Base-by-base conservation (phyloP, 805 yeast species). In the Monosporozyma unispora region DNA sequence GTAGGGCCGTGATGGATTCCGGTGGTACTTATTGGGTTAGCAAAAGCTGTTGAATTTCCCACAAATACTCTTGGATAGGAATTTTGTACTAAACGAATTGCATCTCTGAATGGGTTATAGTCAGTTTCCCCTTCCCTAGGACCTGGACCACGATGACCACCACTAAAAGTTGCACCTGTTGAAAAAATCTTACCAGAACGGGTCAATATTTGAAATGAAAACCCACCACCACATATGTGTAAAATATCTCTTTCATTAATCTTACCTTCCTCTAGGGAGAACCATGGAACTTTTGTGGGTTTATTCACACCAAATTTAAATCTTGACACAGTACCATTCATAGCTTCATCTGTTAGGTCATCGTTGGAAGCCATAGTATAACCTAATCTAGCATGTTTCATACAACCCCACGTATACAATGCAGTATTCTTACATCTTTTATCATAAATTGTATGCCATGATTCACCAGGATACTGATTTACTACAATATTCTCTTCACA, bases 201-300 rank as follows among this genome's bases (percentile, higher is more conserved):
- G 0, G 84, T 75, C 33, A 84, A 65, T 2, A 84, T 67, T 46
- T 80, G 79, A 52, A 81, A 79, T 3, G 81, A 75, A 57, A 73
- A 83, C 1, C 91, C 91, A 28, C 84, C 84, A 8, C 81, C 80
- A 22, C 77, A 69, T 0, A 83, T 67, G 54, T 60, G 63, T 16
- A 54, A 52, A 14, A 64, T 57, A 29, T 51, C 46, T 23, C 56
- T 58, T 23, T 58, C 58, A 2, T 44, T 27, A 33, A 44, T 47
- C 11, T 51, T 48, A 1, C 53, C 51, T 25, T 50, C 51, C 1
- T 49, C 49, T 1, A 27, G 5, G 3, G 55, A 31, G 37, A 52
- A 48, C 66, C 66, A 62, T 1, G 69, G 69, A n/a, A 65, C 64
- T 11, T 44, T 39, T 2, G 55, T 54, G 3, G 70, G 70, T 21